Conservation (phyloP, 768 basidiomycete species). For the Goffeauzyma gilvescens region DNA sequence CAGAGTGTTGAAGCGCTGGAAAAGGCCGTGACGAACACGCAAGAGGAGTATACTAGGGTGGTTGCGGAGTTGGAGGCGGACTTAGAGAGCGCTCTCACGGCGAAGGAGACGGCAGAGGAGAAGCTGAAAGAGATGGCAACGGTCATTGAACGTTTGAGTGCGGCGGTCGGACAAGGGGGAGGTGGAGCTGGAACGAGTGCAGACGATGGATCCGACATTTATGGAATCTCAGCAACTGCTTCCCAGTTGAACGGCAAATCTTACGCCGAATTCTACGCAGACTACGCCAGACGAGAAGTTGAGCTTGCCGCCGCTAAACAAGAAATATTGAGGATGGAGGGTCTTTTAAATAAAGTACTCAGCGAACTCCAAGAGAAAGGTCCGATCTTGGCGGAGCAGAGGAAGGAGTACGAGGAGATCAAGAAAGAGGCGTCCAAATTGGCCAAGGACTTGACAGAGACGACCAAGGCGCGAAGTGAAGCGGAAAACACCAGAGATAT, state of each 20-base stretch:
- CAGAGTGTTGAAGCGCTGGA: slow-evolving; percentile 6
- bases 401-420: slow-evolving; percentile 45
- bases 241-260: slow-evolving; percentile 60
- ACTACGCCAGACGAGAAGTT: slow-evolving; percentile 69
- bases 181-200: slow-evolving; percentile 3
- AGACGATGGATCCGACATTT: slow-evolving; percentile 36
- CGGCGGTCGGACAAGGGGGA: slow-evolving; percentile 12
- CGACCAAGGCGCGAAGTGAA: slow-evolving; percentile 1
- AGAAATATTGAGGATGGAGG: slow-evolving; percentile 70
- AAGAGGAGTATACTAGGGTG: slow-evolving; percentile 1
- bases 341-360: slow-evolving; percentile 56
- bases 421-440: slow-evolving; percentile 24
- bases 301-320: slow-evolving; percentile 56
- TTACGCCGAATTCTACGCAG: slow-evolving; percentile 84
- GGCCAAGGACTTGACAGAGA: slow-evolving; percentile 9
- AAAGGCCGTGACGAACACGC: slow-evolving; percentile 3
- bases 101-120: slow-evolving; percentile 52
- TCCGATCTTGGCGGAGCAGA: slow-evolving; percentile 80
- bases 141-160: slow-evolving; percentile 25
- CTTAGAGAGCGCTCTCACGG: slow-evolving; percentile 49
- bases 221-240: slow-evolving; percentile 58
- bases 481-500: too few species aligned
- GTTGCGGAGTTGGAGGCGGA: slow-evolving; percentile 43
- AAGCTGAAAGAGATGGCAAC: slow-evolving; percentile 50
- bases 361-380: slow-evolving; percentile 81